These are phyloP conservation scores for Plasmopara muralis DNA, from an alignment of 352 stramenopile species.

Conservation along the genomic window DNA sequence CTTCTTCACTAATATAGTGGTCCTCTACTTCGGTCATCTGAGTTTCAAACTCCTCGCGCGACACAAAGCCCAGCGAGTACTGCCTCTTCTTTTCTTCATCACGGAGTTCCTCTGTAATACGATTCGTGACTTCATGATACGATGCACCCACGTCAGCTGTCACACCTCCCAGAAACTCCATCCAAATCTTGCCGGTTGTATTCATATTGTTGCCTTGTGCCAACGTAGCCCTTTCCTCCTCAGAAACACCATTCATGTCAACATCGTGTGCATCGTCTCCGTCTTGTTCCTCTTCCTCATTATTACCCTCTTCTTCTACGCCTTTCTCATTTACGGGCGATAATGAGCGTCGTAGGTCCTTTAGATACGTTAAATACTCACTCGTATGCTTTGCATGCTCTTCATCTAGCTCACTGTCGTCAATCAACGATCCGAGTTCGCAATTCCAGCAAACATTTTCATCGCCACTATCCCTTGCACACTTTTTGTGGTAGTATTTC, in stretches of 20 bases:
- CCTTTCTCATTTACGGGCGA: conserved; percentile 8
- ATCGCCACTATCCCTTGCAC: conserved; percentile 62
- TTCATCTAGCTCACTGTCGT: conserved; percentile 65
- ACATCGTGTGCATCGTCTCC: conserved; percentile 2
- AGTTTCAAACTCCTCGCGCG: conserved; percentile 37
- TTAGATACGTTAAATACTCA: conserved; percentile 46
- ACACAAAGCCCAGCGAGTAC: conserved; percentile 60
- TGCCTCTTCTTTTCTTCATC: conserved; percentile 28
- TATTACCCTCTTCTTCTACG: conserved; percentile 2
- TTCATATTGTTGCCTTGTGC: conserved; percentile 4
- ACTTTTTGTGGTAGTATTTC: conserved; percentile 70
- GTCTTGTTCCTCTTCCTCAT: too few relatives aligned
- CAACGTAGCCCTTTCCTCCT: conserved; percentile 9
- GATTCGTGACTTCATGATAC: conserved; percentile 42
- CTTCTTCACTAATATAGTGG: conserved; percentile 27
- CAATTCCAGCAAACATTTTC: conserved; percentile 72
- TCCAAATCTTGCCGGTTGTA: conserved; percentile 47
- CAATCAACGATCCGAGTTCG: conserved; percentile 64
- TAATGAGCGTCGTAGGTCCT: conserved; percentile 27
- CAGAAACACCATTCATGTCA: conserved; percentile 5
- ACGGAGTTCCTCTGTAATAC: conserved; percentile 44
- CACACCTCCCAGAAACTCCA: conserved; percentile 48
- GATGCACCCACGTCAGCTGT: conserved; percentile 42
- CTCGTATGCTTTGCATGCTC: conserved; percentile 33
- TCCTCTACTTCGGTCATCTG: conserved; percentile 32